Base-by-base conservation (phyloP, 2,329 filamentous ascomycete species). In the Sordariomycetes sp. region DNA sequence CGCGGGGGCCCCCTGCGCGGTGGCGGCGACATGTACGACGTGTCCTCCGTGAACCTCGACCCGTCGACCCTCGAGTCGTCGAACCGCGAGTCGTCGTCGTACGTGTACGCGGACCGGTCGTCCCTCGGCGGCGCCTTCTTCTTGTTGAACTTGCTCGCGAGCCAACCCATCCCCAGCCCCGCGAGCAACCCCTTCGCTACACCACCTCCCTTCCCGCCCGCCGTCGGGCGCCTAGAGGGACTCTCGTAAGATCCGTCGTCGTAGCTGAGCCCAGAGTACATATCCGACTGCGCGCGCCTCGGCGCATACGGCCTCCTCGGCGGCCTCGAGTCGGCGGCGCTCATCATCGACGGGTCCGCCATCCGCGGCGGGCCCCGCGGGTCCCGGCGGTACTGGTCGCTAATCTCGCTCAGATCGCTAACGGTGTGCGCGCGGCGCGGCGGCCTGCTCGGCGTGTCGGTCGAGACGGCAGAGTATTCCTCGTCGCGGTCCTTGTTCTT, bases 11-110 rank as follows among this genome's bases (percentile, higher is more conserved):
- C 35, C 45, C 52, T 71, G 53, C 77, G 70, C 0, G 73, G 68
- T 1, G 80, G 76, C 1, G 80, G 76, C 17, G 76, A 76, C 2
- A 74, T 72, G 59, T 78, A 75, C 28, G 85, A 85, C n/a, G n/a
- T n/a, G 65, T 90, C 87, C 32, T 82, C 86, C 2, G 86, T 89
- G 60, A 81, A 89, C 62, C 76, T 76, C 24, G 83, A 81, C n/a
- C 78, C 75, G 35, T 78, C 77, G 39, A 79, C 80, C 5, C 87
- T 79, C 24, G 83, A 81, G n/a, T 78, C 75, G 34, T 78, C 77
- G 39, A 79, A 80, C 5, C 87, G 79, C 24, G 82, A 79, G 56
- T 84, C 75, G 57, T 85, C 80, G 67, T 82, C 67, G 5, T 76
- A 70, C 36, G 65, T 57, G 15, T 59, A 65, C 4, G 71, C 42